Conservation (phyloP, 2,329 filamentous ascomycete species). For the Aschersonia sp. region DNA sequence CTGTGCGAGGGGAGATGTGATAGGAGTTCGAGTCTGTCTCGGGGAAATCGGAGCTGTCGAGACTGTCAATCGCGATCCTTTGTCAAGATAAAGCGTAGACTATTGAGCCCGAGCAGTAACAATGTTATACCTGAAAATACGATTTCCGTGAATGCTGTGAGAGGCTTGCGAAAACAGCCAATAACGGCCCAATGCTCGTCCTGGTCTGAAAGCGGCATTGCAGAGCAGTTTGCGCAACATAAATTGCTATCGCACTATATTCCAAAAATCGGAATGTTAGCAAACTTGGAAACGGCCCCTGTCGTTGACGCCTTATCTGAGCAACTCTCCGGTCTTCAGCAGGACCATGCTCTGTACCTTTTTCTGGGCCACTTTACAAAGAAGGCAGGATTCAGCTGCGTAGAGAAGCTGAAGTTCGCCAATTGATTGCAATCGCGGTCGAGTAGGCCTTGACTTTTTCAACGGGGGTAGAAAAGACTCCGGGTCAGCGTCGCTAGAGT, state of each 20-base stretch:
- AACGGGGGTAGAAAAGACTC: slow-evolving; percentile 40
- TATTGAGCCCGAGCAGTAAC: neutral
- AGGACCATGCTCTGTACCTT: slow-evolving; percentile 18
- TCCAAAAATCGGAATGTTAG: neutral
- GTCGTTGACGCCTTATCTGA: no score
- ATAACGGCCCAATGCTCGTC: slow-evolving; percentile 32
- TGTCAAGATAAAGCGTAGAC: neutral
- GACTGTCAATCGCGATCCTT: neutral
- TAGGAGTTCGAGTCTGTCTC: slow-evolving; percentile 32
- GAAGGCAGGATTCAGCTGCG: slow-evolving; percentile 33
- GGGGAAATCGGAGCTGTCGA: slow-evolving; percentile 29
- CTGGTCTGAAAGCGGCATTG: slow-evolving; percentile 18
- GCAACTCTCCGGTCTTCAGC: no score
- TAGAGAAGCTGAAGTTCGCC: slow-evolving; percentile 37
- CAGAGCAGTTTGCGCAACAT: slow-evolving; percentile 31
- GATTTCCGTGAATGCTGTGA: slow-evolving; percentile 31
- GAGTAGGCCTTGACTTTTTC: slow-evolving; percentile 36
- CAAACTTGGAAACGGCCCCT: neutral
- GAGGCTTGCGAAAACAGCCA: slow-evolving; percentile 35
- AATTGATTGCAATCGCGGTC: slow-evolving; percentile 40
- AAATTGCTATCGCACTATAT: slow-evolving; percentile 35
- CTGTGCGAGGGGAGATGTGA: slow-evolving; percentile 33
- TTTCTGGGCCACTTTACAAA: slow-evolving; percentile 31
- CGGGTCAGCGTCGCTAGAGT: slow-evolving; percentile 29
- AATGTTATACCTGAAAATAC: slow-evolving; percentile 31